Conservation (phyloP, 2,329 filamentous ascomycete species). For the Periconia macrospinosa region DNA sequence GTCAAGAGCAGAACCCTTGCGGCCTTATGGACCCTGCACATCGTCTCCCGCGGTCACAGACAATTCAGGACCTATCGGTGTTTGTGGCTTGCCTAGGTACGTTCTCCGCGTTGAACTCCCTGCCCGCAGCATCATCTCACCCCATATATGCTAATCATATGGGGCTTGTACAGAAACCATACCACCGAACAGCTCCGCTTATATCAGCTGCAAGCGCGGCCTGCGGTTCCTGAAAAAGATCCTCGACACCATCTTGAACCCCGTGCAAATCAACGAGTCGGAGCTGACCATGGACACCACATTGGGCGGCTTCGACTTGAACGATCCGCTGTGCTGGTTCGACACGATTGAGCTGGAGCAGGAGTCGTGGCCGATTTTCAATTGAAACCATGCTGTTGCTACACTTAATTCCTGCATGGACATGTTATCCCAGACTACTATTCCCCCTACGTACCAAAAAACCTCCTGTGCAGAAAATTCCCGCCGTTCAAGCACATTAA, state of each 20-base stretch:
- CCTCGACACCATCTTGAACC: conserved; percentile 47
- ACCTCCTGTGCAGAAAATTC: too few species aligned
- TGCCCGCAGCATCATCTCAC: neutral
- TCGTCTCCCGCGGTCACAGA: conserved; percentile 47
- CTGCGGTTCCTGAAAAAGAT: conserved; percentile 45
- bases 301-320: conserved; percentile 25
- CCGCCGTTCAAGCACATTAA: too few species aligned
- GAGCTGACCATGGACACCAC: conserved; percentile 2
- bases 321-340: conserved; percentile 43
- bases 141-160: neutral
- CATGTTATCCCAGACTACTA: too few species aligned
- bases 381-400: too few species aligned
- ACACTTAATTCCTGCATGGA: too few species aligned
- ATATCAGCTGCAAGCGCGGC: conserved; percentile 46
- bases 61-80: conserved; percentile 50
- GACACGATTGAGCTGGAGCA: conserved; percentile 49
- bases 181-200: conserved; percentile 44
- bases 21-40: conserved; percentile 24
- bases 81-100: conserved; percentile 47
- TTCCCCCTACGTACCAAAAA: too few species aligned
- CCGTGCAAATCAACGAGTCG: conserved; percentile 6
- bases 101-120: too few species aligned
- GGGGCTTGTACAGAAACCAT: conserved; percentile 16
- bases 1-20: conserved; percentile 40
- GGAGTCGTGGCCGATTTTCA: conserved; percentile 33